Base-by-base conservation (phyloP, 2,329 filamentous ascomycete species). In the Exophiala aquamarina region DNA sequence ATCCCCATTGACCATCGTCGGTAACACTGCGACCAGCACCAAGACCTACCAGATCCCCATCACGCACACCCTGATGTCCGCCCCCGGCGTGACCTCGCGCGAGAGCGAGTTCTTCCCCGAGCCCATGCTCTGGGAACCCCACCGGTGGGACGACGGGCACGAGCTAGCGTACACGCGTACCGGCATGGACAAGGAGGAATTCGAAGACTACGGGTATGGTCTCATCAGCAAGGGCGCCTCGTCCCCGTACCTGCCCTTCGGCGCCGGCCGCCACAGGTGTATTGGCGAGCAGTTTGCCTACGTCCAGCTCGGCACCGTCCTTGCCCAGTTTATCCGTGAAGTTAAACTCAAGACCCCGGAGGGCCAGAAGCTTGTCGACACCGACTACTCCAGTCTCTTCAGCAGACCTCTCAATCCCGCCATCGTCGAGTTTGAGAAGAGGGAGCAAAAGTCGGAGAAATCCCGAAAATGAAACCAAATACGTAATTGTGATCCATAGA, bases 211-310 rank as follows among this genome's bases (percentile, higher is more conserved):
- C 66, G 92, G 92, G 26, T 96, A 95, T 68, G 92, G 92, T 52
- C 75, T 95, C 41, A 87, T 96, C 58, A 91, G 83, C 77, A 95
- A 96, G 76, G 92, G 92, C 46, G 85, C 89, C 11, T 82, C 82
- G 50, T 94, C 87, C 42, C 91, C 92, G 0, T 97, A 96, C 67
- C 81, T 97, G 38, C 92, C 92, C 2, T 97, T 97, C 64, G 92
- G 92, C 49, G 92, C 91, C 21, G 92, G 92, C 33, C 79, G 92
- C 58, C 92, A 97, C 71, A 79, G 92, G 57, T 97, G 92, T 71
- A 96, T 97, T 63, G 92, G 92, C 57, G 92, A 97, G 76, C 89
- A 95, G 63, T 97, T 96, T 67, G 92, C 92, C 59, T 95, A 94
- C 66, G 78, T 94, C 48, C 92, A 97, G 72, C 76, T 97, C 54